phyloP scores from a whole-genome alignment of 441 rosid genomes.

The Syzygium syzygioides region DNA sequence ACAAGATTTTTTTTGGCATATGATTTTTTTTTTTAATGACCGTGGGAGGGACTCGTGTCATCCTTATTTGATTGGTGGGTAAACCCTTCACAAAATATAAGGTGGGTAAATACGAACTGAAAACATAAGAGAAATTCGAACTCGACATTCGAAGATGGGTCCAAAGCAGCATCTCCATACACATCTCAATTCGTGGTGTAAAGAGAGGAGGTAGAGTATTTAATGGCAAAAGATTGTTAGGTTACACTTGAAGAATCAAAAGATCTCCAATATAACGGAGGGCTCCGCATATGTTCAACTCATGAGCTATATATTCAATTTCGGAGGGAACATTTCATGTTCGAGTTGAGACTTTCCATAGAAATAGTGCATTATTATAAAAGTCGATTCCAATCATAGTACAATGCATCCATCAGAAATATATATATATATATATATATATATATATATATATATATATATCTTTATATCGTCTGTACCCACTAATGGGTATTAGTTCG shows the following conservation, averaged over 20 bases:
- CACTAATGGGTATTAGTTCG: neutral
- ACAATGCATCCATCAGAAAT: neutral
- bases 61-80: neutral
- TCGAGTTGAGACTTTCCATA: neutral
- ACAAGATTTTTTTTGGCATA: neutral
- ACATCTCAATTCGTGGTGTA: neutral
- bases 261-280: neutral
- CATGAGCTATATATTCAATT: neutral
- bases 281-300: neutral
- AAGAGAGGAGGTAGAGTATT: neutral
- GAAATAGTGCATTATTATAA: neutral
- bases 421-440: too few relatives aligned
- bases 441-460: neutral
- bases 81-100: neutral
- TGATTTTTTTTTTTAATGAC: neutral
- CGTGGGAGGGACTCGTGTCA: neutral
- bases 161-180: neutral
- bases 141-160: neutral
- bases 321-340: neutral
- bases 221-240: neutral
- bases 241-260: neutral
- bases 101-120: neutral
- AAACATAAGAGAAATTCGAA: neutral
- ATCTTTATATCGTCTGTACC: neutral
- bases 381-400: neutral